A percentile compares a stretch with the other conserved stretches of the same genome.
These are phyloP conservation scores for Collariella sp. DNA, from an alignment of 495 filamentous ascomycete species.

Conservation along the genomic window DNA sequence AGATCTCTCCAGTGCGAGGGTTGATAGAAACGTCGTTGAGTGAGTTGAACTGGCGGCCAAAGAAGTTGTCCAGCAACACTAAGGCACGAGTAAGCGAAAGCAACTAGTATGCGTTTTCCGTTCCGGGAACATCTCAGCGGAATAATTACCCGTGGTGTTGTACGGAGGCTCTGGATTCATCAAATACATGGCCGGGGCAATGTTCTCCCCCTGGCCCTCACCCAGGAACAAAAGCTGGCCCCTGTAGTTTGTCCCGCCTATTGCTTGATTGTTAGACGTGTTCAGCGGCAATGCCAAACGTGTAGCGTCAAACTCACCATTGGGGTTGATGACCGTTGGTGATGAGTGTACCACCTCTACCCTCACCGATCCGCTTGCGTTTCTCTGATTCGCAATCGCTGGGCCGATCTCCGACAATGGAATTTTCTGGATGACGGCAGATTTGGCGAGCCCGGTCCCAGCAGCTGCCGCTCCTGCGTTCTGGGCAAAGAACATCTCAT, in stretches of 20 bases:
- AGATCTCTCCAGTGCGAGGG: slow-evolving; percentile 45
- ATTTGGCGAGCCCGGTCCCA: slow-evolving; percentile 44
- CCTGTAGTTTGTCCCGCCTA: slow-evolving; percentile 43
- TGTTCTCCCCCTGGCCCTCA: slow-evolving; percentile 41
- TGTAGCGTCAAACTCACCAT: slow-evolving; percentile 39
- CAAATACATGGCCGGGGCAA: slow-evolving; percentile 34
- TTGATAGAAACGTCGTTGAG: slow-evolving; percentile 50
- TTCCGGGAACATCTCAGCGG: neutral
- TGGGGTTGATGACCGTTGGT: slow-evolving; percentile 40
- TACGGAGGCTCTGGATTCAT: slow-evolving; percentile 43
- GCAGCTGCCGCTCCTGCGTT: slow-evolving; percentile 39
- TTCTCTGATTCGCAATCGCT: slow-evolving; percentile 29
- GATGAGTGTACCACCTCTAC: slow-evolving; percentile 30
- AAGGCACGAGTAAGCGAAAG: too few relatives aligned
- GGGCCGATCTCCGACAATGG: slow-evolving; percentile 33
- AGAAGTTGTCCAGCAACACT: slow-evolving; percentile 45
- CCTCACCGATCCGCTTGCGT: slow-evolving; percentile 36
- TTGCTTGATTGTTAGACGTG: neutral
- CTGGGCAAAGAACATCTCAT: slow-evolving; percentile 47
- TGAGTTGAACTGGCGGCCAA: slow-evolving; percentile 53
- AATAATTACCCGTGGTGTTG: slow-evolving; percentile 38
- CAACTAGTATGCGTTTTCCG: neutral
- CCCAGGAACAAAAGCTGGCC: slow-evolving; percentile 38
- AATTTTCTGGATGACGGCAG: slow-evolving; percentile 43
- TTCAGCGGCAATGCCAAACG: neutral